These are phyloP conservation scores for Urostyla sp. DNA, from an alignment of 73 alveolate species.

Conservation along the genomic window DNA sequence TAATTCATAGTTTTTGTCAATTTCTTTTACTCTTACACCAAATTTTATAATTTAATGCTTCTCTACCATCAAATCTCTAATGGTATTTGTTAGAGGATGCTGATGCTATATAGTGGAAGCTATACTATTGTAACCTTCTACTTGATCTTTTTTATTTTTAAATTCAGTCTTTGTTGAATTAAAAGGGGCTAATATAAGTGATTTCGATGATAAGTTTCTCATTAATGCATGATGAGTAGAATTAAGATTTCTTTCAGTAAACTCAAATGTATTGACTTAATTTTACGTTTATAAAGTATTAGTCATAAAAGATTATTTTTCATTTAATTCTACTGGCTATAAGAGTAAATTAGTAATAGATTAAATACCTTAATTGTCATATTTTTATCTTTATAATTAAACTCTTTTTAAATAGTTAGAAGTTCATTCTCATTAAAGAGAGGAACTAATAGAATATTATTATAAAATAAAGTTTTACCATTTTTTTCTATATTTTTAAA, in stretches of 20 bases:
- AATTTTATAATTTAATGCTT: slow-evolving; percentile 9
- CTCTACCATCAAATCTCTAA: slow-evolving; percentile 7
- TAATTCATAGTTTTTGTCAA: slow-evolving; percentile 50
- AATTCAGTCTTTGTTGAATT: slow-evolving; percentile 36
- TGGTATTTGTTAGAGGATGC: slow-evolving; percentile 15
- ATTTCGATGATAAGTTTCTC: slow-evolving; percentile 45
- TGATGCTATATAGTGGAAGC: no score
- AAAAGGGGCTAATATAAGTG: slow-evolving; percentile 48
- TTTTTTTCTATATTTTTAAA: slow-evolving; percentile 17
- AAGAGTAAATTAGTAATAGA: no score
- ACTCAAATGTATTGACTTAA: slow-evolving; percentile 5
- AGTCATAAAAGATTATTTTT: no score
- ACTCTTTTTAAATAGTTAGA: slow-evolving; percentile 26
- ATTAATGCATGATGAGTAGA: slow-evolving; percentile 52
- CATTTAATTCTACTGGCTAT: no score
- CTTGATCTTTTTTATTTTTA: neutral
- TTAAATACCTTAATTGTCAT: no score
- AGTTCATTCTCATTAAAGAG: slow-evolving; percentile 44
- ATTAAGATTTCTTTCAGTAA: slow-evolving; percentile 35
- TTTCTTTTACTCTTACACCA: slow-evolving; percentile 37
- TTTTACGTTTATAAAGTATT: neutral
- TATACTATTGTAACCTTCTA: no score
- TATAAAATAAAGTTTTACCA: neutral
- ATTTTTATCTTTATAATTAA: slow-evolving; percentile 34
- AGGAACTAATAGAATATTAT: slow-evolving; percentile 1